Evolutionary conservation across 2,329 filamentous ascomycete genomes (phyloP).

Genomic region (Colletotrichum incanum): DNA sequence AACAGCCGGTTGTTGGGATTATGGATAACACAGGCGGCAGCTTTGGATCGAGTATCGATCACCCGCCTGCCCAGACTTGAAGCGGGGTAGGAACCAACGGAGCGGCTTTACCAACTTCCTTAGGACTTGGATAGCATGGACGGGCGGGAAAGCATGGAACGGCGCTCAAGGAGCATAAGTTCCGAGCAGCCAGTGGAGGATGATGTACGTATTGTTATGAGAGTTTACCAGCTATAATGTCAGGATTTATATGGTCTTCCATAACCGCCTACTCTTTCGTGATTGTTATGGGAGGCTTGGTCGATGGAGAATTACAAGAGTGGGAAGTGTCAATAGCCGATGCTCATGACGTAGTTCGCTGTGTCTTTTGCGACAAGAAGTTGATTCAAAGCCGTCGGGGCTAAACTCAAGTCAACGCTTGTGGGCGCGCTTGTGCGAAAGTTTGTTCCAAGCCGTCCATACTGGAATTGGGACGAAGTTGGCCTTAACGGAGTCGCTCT

Average conservation of each 20-base stretch:
- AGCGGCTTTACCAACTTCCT: neutral
- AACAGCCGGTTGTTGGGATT: neutral
- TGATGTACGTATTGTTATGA: constrained; percentile 44
- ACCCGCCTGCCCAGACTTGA: neutral
- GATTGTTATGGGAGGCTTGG: neutral
- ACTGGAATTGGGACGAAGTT: neutral
- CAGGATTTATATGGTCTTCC: constrained; percentile 37
- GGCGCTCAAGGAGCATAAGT: constrained; percentile 3
- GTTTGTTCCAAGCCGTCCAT: neutral
- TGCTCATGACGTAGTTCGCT: constrained; percentile 1
- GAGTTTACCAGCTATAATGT: constrained; percentile 41
- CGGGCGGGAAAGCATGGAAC: neutral
- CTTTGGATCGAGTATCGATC: constrained; percentile 15
- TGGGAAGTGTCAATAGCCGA: neutral
- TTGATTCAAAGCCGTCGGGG: constrained; percentile 5
- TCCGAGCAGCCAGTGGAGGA: constrained; percentile 15
- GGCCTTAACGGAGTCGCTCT: neutral
- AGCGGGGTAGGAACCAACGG: neutral
- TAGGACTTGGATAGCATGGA: constrained; percentile 20
- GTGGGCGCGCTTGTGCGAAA: neutral
- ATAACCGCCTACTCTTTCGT: neutral
- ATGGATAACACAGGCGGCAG: constrained; percentile 1
- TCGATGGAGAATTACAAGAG: neutral
- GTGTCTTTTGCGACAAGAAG: neutral
- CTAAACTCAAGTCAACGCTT: neutral